Evolutionary conservation across 306 rosid genomes (phyloP).

Genomic region (Macrotyloma uniflorum): DNA sequence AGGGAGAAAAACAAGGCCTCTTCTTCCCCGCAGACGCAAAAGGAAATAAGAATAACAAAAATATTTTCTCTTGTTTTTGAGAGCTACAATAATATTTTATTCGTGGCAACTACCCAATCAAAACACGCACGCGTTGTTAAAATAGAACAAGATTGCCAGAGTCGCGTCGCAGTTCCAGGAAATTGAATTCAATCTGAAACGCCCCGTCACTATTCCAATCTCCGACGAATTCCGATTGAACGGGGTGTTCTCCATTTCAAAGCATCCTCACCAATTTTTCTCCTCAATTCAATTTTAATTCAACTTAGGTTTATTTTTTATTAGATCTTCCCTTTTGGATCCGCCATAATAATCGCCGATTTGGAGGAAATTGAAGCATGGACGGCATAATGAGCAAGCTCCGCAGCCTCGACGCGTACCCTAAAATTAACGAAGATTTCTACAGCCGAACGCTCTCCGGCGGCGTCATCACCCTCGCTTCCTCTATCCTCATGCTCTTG

Average conservation of each 20-base stretch:
- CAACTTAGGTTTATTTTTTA: constrained; percentile 1
- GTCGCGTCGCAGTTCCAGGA: neutral
- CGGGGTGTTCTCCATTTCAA: constrained; percentile 42
- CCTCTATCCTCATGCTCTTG: constrained; percentile 84
- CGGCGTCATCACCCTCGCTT: constrained; percentile 85
- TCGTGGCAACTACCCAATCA: too few species aligned
- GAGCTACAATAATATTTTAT: neutral
- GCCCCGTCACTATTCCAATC: constrained; percentile 39
- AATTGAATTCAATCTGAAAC: constrained; percentile 22
- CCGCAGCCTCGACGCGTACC: constrained; percentile 91
- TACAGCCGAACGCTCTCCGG: constrained; percentile 98
- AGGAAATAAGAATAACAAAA: neutral
- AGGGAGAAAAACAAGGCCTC: too few species aligned
- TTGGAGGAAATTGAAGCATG: constrained; percentile 49
- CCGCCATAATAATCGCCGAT: neutral
- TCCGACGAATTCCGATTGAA: constrained; percentile 13
- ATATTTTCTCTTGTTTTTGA: neutral
- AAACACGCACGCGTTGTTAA: neutral
- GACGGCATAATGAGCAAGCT: constrained; percentile 78
- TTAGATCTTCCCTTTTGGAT: constrained; percentile 22
- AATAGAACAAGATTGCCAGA: neutral
- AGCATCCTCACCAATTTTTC: neutral
- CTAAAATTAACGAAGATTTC: constrained; percentile 97
- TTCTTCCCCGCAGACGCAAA: neutral
- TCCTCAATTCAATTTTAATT: neutral